These are phyloP conservation scores for Aspergillus chevalieri DNA, from an alignment of 2,329 filamentous ascomycete species.

Conservation along the genomic window DNA sequence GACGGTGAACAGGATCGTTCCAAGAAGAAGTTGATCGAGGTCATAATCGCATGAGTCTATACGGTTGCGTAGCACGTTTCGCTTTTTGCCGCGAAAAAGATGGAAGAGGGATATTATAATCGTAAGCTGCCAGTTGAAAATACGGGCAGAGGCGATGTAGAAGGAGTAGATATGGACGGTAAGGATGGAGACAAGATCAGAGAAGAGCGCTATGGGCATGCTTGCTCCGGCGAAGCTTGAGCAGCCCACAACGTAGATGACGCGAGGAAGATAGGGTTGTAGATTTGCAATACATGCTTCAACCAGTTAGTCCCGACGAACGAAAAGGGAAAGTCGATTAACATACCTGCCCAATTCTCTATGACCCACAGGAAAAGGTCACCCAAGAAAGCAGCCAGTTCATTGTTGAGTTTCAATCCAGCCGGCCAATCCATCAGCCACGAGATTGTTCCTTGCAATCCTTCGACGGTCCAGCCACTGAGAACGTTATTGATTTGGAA, in stretches of 20 bases:
- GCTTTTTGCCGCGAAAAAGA: constrained; percentile 94
- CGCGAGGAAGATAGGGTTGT: constrained; percentile 70
- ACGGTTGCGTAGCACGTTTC: constrained; percentile 91
- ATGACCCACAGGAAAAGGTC: constrained; percentile 98
- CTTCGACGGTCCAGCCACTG: constrained; percentile 77
- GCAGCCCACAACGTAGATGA: constrained; percentile 90
- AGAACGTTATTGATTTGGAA: constrained; percentile 70
- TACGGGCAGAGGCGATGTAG: constrained; percentile 91
- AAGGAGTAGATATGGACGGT: constrained; percentile 98
- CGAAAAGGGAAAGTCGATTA: not conserved
- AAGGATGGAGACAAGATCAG: constrained; percentile 81
- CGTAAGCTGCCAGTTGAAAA: constrained; percentile 97
- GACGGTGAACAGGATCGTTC: constrained; percentile 92
- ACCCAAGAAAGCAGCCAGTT: constrained; percentile 87
- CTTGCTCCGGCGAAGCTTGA: constrained; percentile 93
- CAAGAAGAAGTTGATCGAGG: constrained; percentile 88
- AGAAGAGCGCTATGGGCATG: constrained; percentile 94
- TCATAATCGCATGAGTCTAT: constrained; percentile 99
- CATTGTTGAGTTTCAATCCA: constrained; percentile 88
- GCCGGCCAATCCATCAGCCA: constrained; percentile 97
- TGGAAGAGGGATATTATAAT: constrained; percentile 98
- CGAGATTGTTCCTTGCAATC: constrained; percentile 77
- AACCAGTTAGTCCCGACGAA: constrained; percentile 12
- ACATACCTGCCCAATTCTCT: constrained; percentile 83
- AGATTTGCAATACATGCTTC: constrained; percentile 69